These are phyloP conservation scores for Ophiobolus disseminans DNA, from an alignment of 2,329 filamentous ascomycete genomes.

Conservation along the genomic window DNA sequence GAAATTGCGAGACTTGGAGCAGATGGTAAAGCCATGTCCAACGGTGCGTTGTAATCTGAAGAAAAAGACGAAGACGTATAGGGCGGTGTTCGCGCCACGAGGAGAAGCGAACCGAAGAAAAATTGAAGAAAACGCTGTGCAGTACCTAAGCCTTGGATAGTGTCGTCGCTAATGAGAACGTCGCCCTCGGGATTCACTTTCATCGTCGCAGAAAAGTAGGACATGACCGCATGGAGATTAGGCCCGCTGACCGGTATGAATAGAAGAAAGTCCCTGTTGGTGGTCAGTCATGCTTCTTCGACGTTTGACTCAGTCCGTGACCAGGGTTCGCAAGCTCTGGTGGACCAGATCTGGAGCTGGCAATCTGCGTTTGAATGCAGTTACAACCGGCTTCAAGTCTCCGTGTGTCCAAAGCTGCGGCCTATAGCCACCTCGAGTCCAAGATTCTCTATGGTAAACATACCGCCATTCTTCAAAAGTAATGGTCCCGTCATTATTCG, in stretches of 20 bases:
- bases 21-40: conserved; percentile 36
- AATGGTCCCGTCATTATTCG: conserved; percentile 85
- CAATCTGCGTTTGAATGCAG: not conserved
- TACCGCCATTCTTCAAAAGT: conserved; percentile 97
- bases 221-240: conserved; percentile 81
- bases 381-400: not conserved
- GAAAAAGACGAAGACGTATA: conserved; percentile 35
- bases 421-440: not conserved
- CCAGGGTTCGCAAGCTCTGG: conserved; percentile 2
- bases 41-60: conserved; percentile 30
- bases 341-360: not conserved
- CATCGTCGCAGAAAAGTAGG: conserved; percentile 89
- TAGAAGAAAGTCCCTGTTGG: conserved; percentile 78
- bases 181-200: conserved; percentile 94
- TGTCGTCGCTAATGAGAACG: conserved; percentile 88
- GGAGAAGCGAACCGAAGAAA: conserved; percentile 78
- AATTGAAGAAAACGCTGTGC: conserved; percentile 70
- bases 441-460: conserved; percentile 39
- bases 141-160: conserved; percentile 93
- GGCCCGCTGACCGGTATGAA: conserved; percentile 78
- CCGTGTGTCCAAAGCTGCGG: not conserved
- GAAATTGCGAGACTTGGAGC: conserved; percentile 29
- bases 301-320: not conserved
- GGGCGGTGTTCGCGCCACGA: conserved; percentile 64
- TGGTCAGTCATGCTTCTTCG: conserved; percentile 17